These are phyloP conservation scores for Xylariaceae sp. DNA, from an alignment of 2,329 filamentous ascomycete species.

Conservation along the genomic window DNA sequence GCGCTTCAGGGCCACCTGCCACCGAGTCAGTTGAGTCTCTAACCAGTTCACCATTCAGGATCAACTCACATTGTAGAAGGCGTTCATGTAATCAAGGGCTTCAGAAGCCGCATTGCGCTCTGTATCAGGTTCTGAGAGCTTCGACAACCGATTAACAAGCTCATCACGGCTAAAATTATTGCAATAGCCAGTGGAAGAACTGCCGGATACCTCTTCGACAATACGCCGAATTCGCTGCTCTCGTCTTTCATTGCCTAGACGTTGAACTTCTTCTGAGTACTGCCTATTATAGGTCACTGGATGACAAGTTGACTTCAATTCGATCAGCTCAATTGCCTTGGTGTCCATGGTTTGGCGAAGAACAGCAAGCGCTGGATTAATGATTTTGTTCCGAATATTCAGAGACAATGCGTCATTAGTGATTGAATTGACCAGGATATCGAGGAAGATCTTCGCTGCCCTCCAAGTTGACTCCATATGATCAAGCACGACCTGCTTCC, in stretches of 20 bases:
- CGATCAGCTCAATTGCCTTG: constrained; percentile 42
- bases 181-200: too few relatives aligned
- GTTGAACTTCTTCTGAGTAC: constrained; percentile 30
- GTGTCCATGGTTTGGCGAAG: not conserved
- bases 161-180: constrained; percentile 13
- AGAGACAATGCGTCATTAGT: constrained; percentile 13
- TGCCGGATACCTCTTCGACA: too few relatives aligned
- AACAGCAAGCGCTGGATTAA: constrained; percentile 27
- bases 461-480: constrained; percentile 43
- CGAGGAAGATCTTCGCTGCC: constrained; percentile 43
- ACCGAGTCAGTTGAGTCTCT: too few relatives aligned
- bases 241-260: not conserved
- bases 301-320: constrained; percentile 40
- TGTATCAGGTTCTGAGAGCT: constrained; percentile 23
- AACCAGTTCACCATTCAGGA: not conserved
- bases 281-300: constrained; percentile 51
- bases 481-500: constrained; percentile 45
- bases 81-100: constrained; percentile 33
- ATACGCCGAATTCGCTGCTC: not conserved
- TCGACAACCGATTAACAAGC: constrained; percentile 19
- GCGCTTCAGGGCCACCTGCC: constrained; percentile 40
- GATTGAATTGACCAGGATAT: constrained; percentile 38
- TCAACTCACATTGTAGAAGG: constrained; percentile 33
- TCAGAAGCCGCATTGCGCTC: constrained; percentile 30
- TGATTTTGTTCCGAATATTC: constrained; percentile 38